phyloP scores from a whole-genome alignment of 108 stramenopile genomes.

The Nannochloropsis oceanica region DNA sequence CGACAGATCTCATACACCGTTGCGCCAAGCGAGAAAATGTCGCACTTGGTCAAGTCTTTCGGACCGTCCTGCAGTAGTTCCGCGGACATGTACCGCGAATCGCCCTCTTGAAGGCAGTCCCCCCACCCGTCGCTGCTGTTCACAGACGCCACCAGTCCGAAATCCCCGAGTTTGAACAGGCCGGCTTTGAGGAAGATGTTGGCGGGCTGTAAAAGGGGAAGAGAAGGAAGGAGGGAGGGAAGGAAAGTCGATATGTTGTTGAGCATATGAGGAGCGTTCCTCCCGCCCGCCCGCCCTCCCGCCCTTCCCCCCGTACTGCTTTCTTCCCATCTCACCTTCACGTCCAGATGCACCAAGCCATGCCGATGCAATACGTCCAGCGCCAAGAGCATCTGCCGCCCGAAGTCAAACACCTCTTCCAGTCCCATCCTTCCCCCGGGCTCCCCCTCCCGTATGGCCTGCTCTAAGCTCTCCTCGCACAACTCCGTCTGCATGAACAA shows the following conservation, averaged over 20 bases:
- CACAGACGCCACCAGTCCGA: slow-evolving; percentile 59
- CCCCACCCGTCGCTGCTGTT: slow-evolving; percentile 36
- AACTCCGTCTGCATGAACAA: slow-evolving; percentile 43
- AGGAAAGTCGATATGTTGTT: background rate
- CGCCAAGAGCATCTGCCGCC: slow-evolving; percentile 65
- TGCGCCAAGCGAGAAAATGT: slow-evolving; percentile 79
- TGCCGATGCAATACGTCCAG: slow-evolving; percentile 64
- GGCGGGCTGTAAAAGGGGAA: slow-evolving; percentile 42
- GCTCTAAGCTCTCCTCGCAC: slow-evolving; percentile 33
- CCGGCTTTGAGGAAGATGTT: slow-evolving; percentile 83
- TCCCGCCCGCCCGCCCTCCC: background rate
- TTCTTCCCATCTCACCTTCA: slow-evolving; percentile 41
- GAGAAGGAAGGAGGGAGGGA: background rate
- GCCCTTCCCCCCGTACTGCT: background rate
- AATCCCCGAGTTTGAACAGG: slow-evolving; percentile 79
- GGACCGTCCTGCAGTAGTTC: slow-evolving; percentile 69
- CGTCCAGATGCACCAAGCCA: slow-evolving; percentile 76
- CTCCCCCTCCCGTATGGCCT: slow-evolving; percentile 12
- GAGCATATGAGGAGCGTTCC: no score
- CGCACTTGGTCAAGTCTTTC: slow-evolving; percentile 70
- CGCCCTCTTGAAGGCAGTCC: slow-evolving; percentile 73
- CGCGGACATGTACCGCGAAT: slow-evolving; percentile 78
- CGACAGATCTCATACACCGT: slow-evolving; percentile 71
- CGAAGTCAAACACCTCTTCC: slow-evolving; percentile 11
- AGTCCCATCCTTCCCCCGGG: slow-evolving; percentile 4